Evolutionary conservation across 139 green algal species (phyloP).

Genomic region (Spirogloea muscicola): DNA sequence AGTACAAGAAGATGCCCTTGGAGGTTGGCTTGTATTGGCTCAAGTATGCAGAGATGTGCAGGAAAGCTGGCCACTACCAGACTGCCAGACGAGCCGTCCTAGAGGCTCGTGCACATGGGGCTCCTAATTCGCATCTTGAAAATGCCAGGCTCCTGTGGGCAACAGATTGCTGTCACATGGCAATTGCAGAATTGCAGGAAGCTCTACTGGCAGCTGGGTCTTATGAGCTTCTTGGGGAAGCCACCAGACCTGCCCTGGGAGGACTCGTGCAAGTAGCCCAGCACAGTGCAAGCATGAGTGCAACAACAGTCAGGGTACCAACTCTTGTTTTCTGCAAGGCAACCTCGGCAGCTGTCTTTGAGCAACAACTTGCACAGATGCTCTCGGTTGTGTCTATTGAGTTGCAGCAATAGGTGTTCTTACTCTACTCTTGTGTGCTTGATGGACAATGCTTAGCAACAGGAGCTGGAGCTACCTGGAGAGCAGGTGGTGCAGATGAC

Average conservation of each 20-base stretch:
- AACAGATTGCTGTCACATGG: slow-evolving; percentile 59
- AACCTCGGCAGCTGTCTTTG: too few species aligned
- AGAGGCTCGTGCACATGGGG: slow-evolving; percentile 63
- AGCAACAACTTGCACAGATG: too few species aligned
- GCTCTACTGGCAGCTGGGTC: slow-evolving; percentile 8
- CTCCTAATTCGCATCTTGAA: slow-evolving; percentile 64
- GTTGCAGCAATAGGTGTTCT: too few species aligned
- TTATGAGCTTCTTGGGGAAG: not conserved
- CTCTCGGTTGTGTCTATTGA: too few species aligned
- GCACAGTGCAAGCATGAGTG: too few species aligned
- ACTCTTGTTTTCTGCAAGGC: too few species aligned
- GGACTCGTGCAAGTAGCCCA: too few species aligned
- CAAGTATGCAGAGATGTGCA: slow-evolving; percentile 74
- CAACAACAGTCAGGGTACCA: too few species aligned
- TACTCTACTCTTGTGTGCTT: too few species aligned
- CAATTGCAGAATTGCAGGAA: slow-evolving; percentile 61
- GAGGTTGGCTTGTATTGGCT: slow-evolving; percentile 74
- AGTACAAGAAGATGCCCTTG: slow-evolving; percentile 49
- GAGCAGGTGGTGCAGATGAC: not conserved
- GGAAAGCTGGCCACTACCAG: slow-evolving; percentile 72
- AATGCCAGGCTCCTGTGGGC: slow-evolving; percentile 80
- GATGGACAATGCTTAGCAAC: too few species aligned
- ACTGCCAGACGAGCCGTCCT: slow-evolving; percentile 73
- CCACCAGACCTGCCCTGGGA: too few species aligned
- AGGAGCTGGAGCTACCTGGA: too few species aligned